phyloP scores from a whole-genome alignment of 192 early-diverging fungal species.

The Chytriomyces sp. region DNA sequence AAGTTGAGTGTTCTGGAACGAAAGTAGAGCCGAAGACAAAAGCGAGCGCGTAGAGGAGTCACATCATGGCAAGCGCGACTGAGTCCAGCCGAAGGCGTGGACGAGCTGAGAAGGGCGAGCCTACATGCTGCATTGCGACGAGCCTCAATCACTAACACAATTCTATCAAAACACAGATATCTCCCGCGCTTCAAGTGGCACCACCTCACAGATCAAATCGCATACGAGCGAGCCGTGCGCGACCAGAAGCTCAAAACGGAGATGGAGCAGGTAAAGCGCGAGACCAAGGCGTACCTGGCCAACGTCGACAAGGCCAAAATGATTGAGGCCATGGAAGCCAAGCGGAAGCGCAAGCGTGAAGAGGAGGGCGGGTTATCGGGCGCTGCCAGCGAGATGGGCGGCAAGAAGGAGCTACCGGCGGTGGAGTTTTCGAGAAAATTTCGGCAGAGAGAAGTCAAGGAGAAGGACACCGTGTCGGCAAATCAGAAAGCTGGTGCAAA shows the following conservation, averaged over 20 bases:
- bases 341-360: conserved; percentile 52
- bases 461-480: conserved; percentile 38
- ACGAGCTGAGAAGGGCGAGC: no score
- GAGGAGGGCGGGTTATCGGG: conserved; percentile 15
- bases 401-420: background rate
- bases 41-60: no score
- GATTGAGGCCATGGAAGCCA: conserved; percentile 75
- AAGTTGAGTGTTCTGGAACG: conserved; percentile 43
- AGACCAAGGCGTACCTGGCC: conserved; percentile 82
- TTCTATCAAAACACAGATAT: conserved; percentile 49
- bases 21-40: background rate
- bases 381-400: background rate
- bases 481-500: background rate
- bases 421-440: conserved; percentile 37
- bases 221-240: conserved; percentile 64
- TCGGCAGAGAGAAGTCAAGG: conserved; percentile 67
- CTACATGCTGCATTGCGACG: no score
- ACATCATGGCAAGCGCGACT: no score
- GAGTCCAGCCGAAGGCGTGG: no score
- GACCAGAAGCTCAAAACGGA: conserved; percentile 82
- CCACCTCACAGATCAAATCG: conserved; percentile 90
- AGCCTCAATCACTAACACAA: background rate
- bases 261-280: conserved; percentile 80
- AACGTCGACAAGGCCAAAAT: conserved; percentile 91
- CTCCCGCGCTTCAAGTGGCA: conserved; percentile 96